A percentile compares a stretch with the other conserved stretches of the same genome.
phyloP scores from a whole-genome alignment of 208 protist species.

The Tetramitus jugosus region DNA sequence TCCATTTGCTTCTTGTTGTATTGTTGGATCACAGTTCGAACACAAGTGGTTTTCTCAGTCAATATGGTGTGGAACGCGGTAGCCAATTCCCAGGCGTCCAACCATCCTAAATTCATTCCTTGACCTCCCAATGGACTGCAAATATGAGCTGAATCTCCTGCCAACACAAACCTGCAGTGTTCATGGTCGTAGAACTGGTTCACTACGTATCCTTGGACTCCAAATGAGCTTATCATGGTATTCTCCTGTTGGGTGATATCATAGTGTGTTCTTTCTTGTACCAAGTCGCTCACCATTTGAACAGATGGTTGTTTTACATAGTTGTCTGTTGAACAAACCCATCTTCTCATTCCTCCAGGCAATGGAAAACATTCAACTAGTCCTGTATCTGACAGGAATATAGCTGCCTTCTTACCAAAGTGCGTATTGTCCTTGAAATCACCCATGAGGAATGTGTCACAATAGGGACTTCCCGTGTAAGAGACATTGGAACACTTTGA shows the following conservation, averaged over 20 bases:
- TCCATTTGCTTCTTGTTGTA: not conserved
- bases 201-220: not conserved
- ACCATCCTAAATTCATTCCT: constrained; percentile 1
- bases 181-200: not conserved
- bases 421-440: not conserved
- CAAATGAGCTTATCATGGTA: not conserved
- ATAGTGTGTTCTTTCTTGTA: not conserved
- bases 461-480: not conserved
- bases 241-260: not conserved
- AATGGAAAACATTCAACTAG: not conserved
- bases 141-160: not conserved
- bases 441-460: not conserved
- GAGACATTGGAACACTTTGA: not conserved
- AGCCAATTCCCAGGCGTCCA: not conserved
- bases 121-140: constrained; percentile 3
- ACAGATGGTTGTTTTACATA: not conserved
- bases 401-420: not conserved
- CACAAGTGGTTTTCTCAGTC: no score
- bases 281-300: not conserved
- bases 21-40: not conserved
- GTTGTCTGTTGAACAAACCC: not conserved
- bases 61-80: not conserved
- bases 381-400: not conserved
- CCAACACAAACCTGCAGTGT: not conserved
- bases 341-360: not conserved